Base-by-base conservation (phyloP, 129 eudicot species). In the Pulicaria dysenterica region DNA sequence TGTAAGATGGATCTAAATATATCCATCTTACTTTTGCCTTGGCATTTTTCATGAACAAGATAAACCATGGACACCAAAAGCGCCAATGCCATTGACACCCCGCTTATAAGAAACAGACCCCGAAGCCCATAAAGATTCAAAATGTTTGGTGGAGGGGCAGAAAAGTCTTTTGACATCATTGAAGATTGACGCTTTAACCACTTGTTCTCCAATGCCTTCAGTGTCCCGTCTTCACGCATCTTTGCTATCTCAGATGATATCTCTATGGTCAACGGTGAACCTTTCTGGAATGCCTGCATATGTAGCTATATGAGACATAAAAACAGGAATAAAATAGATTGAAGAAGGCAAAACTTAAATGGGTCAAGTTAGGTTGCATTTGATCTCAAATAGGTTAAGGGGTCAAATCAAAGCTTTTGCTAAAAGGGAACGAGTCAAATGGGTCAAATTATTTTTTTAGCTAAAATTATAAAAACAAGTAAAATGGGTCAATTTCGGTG, bases 161-260 rank as follows among this genome's bases (percentile, higher is more conserved):
- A 70, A 13, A 13, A 19, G 16, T 64, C 69, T 4, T 50, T 65
- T 13, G 65, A 41, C 36, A 64, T 38, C 7, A 57, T 8, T 44
- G 70, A 10, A 34, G 78, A 58, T 31, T 54, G 19, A 3, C 12
- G 50, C 3, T 5, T 64, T 45, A 79, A 83, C 84, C 82, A 83
- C 72, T 80, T 72, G 16, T 73, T 45, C 62, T 84, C 85, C 45
- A 84, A 11, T 46, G 71, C 67, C 61, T 44, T 17, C n/a, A 84
- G 73, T 43, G 64, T 73, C 66, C 85, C 85, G 8, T 80, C 80
- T 80, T 84, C 83, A 8, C 88, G 77, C 14, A 84, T 67, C 58
- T 53, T 70, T 13, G 54, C 74, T 17, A 84, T 83, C 34, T 76
- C 76, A 34, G 64, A 46, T 31, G 84, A 83, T 40, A 83, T 38